Conservation (phyloP, 768 basidiomycete genomes). For the Russula abietina region DNA sequence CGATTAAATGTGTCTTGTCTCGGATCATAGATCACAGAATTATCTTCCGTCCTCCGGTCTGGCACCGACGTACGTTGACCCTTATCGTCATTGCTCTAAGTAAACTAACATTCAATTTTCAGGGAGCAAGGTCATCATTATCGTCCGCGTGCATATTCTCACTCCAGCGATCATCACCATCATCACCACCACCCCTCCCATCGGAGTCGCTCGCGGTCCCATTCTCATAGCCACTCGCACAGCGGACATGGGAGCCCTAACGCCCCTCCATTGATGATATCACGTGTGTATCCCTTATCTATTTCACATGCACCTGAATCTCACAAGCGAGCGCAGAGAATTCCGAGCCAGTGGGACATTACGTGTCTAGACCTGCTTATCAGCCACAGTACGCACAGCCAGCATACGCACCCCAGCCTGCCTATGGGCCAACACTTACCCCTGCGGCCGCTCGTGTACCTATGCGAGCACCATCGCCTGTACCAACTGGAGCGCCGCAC, state of each 20-base stretch:
- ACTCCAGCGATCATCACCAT: conserved; percentile 9
- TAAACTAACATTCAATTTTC: not conserved
- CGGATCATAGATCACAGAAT: not conserved
- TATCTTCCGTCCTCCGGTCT: not conserved
- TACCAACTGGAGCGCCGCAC: not conserved
- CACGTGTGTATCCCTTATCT: conserved; percentile 3
- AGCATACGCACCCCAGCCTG: not conserved
- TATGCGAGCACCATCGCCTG: not conserved
- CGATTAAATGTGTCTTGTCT: not conserved
- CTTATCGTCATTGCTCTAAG: not conserved
- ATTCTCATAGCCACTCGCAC: conserved; percentile 6
- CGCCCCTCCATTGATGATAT: conserved; percentile 9
- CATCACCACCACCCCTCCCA: not conserved
- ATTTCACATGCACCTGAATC: not conserved
- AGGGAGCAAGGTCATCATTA: conserved; percentile 25
- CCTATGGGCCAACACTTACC: not conserved
- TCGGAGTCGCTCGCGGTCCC: conserved; percentile 5
- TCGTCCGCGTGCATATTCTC: conserved; percentile 14
- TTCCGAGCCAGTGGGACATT: conserved; percentile 9
- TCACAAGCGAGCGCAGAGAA: conserved; percentile 6
- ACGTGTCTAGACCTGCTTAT: not conserved
- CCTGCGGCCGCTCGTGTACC: not conserved
- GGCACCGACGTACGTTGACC: not conserved
- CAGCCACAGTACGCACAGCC: not conserved
- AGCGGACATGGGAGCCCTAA: conserved; percentile 9